A percentile compares a stretch with the other conserved stretches of the same genome.
These are phyloP conservation scores for Penicillium riverlandense DNA, from an alignment of 495 filamentous ascomycete species.

Conservation along the genomic window DNA sequence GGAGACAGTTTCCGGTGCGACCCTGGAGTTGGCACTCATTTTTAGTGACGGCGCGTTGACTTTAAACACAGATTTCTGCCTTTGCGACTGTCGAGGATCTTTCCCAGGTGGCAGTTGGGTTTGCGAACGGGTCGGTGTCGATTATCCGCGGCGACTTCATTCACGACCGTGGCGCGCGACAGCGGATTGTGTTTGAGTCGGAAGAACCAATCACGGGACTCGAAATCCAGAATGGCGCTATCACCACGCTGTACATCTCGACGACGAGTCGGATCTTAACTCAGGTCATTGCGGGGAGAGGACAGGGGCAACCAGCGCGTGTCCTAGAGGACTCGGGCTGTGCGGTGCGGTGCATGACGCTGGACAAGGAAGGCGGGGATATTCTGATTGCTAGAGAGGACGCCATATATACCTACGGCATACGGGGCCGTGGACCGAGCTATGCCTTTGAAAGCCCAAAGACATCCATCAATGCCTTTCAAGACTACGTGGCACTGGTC, in stretches of 20 bases:
- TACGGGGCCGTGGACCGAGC: constrained; percentile 76
- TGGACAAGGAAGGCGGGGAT: constrained; percentile 70
- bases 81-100: constrained; percentile 81
- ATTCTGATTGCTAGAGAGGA: constrained; percentile 88
- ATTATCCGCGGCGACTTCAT: constrained; percentile 91
- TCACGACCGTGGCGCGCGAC: constrained; percentile 91
- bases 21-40: background rate
- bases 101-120: constrained; percentile 87
- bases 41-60: background rate
- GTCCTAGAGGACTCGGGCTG: constrained; percentile 85
- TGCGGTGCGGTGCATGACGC: constrained; percentile 85
- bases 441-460: constrained; percentile 89
- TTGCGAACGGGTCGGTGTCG: constrained; percentile 91
- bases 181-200: constrained; percentile 92
- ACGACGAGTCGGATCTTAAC: constrained; percentile 87
- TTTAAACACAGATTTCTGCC: constrained; percentile 64
- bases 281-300: constrained; percentile 74
- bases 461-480: constrained; percentile 69
- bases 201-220: constrained; percentile 94
- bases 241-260: constrained; percentile 83
- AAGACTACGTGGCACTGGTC: constrained; percentile 81
- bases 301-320: constrained; percentile 82
- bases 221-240: constrained; percentile 40
- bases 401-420: constrained; percentile 87
- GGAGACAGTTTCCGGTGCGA: constrained; percentile 80